A percentile compares a stretch with the other conserved stretches of the same genome.
phyloP scores from a whole-genome alignment of 164 flowering plant genomes.

The Tetracentron sinense region DNA sequence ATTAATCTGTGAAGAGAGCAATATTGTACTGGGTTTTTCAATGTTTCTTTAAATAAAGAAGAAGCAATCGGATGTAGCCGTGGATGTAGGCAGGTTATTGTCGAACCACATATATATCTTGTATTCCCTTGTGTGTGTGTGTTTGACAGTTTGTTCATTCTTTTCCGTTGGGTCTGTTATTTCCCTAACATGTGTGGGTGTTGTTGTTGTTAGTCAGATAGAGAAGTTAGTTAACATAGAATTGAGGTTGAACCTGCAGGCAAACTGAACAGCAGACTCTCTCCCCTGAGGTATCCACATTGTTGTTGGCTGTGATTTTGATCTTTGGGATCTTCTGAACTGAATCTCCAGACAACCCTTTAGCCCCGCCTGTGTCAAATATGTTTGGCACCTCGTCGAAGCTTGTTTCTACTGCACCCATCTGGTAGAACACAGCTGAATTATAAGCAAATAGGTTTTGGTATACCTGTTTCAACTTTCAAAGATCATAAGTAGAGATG shows the following conservation, averaged over 20 bases:
- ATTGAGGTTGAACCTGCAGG: slow-evolving; percentile 57
- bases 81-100: too few species aligned
- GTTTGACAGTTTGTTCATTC: too few species aligned
- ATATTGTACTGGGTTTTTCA: too few species aligned
- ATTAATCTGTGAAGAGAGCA: too few species aligned
- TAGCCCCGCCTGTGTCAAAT: slow-evolving; percentile 64
- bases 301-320: slow-evolving; percentile 47
- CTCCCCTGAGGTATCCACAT: slow-evolving; percentile 72
- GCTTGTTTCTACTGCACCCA: slow-evolving; percentile 68
- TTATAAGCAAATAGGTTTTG: slow-evolving; percentile 7
- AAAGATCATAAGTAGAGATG: neutral
- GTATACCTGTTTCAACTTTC: neutral
- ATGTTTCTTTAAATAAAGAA: too few species aligned
- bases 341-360: slow-evolving; percentile 65
- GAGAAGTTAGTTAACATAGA: too few species aligned
- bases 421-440: slow-evolving; percentile 36
- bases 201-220: neutral
- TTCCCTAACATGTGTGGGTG: too few species aligned
- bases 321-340: slow-evolving; percentile 78
- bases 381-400: slow-evolving; percentile 65
- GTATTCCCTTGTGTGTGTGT: too few species aligned
- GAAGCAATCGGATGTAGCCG: too few species aligned
- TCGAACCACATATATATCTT: too few species aligned
- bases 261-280: slow-evolving; percentile 81
- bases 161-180: too few species aligned